Base-by-base conservation (phyloP, 2,329 filamentous ascomycete species). In the Apiospora marii region DNA sequence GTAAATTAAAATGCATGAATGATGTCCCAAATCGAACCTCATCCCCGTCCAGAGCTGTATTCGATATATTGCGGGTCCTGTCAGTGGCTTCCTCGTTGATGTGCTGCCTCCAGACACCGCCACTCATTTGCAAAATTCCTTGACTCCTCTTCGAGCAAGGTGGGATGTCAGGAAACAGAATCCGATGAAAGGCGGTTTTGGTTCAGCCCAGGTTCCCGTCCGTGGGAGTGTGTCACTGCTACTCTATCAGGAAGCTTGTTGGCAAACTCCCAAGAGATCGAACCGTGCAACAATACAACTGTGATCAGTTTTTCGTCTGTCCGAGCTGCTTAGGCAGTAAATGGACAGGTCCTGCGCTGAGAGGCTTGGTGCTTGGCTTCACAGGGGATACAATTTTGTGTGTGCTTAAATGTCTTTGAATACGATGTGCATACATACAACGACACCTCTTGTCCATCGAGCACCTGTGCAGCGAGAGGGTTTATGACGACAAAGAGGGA, bases 401-500 rank as follows among this genome's bases (percentile, higher is more conserved):
- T 64, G 58, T 64, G 58, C 3, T 16, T 61, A 13, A 22, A 22
- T 64, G 58, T 41, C 34, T 64, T 19, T n/a, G 3, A n/a, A n/a
- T 64, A 41, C 58, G 34, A 64, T 41, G 19, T 64, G 41, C 53
- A 61, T 61, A 37, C 53, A 16, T 61, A 61, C 10, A 10, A 10
- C 10, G 37, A 8, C 37, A 41, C 37, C 49, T 51, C n/a, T 51
- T 51, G 49, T 10, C 14, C 24, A 19, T 41, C 10, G 30, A 24
- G 58, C 58, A 19, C 58, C 41, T 41, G 53, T 37, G 37, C 58
- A 41, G 58, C 58, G 58, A 22, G 58, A 64, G 22, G 58, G 34
- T n/a, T n/a, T n/a, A 61, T 37, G 58, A 64, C 58, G 19, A 24
- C 14, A 34, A 8, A 34, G 53, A 30, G 30, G 19, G 30, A 22